Percentiles rank a stretch among this genome's conserved stretches.
phyloP scores from a whole-genome alignment of 331 rosid species.

The Phaseolus coccineus region DNA sequence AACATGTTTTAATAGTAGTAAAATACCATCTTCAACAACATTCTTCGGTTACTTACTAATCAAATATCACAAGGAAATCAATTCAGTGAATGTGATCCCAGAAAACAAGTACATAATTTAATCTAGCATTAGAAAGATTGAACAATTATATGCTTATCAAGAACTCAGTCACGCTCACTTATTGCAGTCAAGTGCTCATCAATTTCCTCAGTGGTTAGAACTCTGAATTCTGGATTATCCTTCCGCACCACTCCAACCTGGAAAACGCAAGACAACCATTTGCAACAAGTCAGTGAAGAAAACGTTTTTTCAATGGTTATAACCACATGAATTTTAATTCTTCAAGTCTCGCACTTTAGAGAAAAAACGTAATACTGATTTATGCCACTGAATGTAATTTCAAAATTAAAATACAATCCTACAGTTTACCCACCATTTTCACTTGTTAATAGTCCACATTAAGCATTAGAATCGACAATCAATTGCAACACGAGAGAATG shows the following conservation, averaged over 20 bases:
- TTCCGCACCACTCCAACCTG: slow-evolving; percentile 93
- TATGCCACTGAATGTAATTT: not conserved
- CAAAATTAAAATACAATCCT: not conserved
- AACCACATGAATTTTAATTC: not conserved
- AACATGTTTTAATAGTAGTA: not conserved
- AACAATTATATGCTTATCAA: slow-evolving; percentile 41
- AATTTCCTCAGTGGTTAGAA: slow-evolving; percentile 85
- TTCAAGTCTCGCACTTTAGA: not conserved
- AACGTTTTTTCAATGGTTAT: not conserved
- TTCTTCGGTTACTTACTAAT: slow-evolving; percentile 13
- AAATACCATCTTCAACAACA: slow-evolving; percentile 29
- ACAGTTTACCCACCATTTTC: not conserved
- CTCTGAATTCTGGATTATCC: slow-evolving; percentile 81
- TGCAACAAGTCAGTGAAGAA: slow-evolving; percentile 18
- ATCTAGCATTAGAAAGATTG: slow-evolving; percentile 30
- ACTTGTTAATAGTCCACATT: not conserved
- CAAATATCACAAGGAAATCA: slow-evolving; percentile 37
- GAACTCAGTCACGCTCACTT: slow-evolving; percentile 91
- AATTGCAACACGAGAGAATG: not conserved
- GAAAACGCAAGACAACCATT: slow-evolving; percentile 31
- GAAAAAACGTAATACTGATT: not conserved
- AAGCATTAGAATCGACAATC: not conserved
- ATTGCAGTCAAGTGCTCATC: slow-evolving; percentile 99
- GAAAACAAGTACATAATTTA: slow-evolving; percentile 40
- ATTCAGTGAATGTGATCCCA: slow-evolving; percentile 14